Percentiles rank a stretch among this genome's conserved stretches.
Conservation (phyloP, 1,139 yeast genomes). For the Waltiozyma solani region DNA sequence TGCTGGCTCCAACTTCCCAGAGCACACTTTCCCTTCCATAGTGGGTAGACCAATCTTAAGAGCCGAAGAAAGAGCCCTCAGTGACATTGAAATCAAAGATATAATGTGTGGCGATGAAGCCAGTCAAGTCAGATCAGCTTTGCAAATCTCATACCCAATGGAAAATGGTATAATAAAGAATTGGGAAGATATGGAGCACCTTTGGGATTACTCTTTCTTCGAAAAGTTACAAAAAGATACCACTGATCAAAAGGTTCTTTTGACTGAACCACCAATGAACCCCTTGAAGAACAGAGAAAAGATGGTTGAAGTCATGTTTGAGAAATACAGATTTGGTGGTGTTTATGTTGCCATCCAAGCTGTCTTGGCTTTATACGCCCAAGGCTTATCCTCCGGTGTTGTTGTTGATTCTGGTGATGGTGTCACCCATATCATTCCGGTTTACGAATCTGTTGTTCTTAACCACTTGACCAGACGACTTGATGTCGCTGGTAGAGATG, state of each 20-base stretch:
- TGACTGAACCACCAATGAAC: constrained; percentile 98
- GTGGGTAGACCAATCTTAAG: constrained; percentile 96
- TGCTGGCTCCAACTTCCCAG: constrained; percentile 96
- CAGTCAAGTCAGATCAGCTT: constrained; percentile 75
- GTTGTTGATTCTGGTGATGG: constrained; percentile 95
- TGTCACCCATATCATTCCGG: constrained; percentile 97
- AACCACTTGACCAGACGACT: constrained; percentile 87
- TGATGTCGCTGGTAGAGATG: constrained; percentile 98
- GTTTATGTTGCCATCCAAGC: constrained; percentile 98
- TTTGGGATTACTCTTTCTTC: constrained; percentile 97
- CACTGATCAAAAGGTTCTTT: constrained; percentile 72
- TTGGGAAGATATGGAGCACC: constrained; percentile 98
- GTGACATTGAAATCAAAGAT: constrained; percentile 69
- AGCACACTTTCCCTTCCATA: constrained; percentile 94
- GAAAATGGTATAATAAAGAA: constrained; percentile 95
- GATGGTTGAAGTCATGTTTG: constrained; percentile 97
- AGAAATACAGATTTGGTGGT: constrained; percentile 89
- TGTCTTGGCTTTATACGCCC: constrained; percentile 92
- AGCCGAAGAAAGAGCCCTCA: constrained; percentile 78
- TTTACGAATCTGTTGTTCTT: constrained; percentile 90
- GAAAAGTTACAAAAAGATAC: constrained; percentile 75
- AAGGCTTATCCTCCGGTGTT: constrained; percentile 95
- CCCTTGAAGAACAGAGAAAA: constrained; percentile 87
- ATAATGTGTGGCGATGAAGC: constrained; percentile 99
- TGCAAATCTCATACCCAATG: constrained; percentile 95